phyloP scores from a whole-genome alignment of 1,139 yeast species.

The Suhomyces kunorum region DNA sequence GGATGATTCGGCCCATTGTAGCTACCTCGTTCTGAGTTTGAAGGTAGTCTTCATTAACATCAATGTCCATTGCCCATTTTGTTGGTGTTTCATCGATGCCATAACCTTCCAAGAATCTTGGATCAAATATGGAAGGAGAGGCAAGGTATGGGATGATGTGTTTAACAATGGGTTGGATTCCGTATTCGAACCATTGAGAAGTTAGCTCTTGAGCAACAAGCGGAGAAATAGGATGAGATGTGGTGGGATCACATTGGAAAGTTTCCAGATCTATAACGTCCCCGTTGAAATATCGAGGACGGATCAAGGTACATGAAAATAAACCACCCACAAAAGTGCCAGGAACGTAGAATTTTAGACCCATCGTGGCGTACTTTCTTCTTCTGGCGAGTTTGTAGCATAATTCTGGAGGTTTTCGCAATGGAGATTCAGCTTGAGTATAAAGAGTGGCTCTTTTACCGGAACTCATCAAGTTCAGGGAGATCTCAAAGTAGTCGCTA shows the following conservation, averaged over 20 bases:
- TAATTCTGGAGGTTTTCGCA: too few species aligned
- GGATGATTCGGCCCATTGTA: neutral
- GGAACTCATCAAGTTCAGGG: too few species aligned
- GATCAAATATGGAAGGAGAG: slow-evolving; percentile 48
- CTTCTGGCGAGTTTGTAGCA: slow-evolving; percentile 68
- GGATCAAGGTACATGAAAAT: slow-evolving; percentile 51
- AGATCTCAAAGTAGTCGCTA: too few species aligned
- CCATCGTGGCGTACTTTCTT: slow-evolving; percentile 55
- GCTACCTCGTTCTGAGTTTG: slow-evolving; percentile 38
- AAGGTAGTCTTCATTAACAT: slow-evolving; percentile 53
- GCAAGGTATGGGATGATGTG: slow-evolving; percentile 62
- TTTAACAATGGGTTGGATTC: slow-evolving; percentile 28
- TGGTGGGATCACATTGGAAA: slow-evolving; percentile 35
- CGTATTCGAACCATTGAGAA: slow-evolving; percentile 46
- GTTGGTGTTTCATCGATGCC: slow-evolving; percentile 17
- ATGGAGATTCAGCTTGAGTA: too few species aligned
- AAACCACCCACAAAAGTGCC: slow-evolving; percentile 67
- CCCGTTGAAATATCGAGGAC: slow-evolving; percentile 8
- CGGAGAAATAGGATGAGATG: slow-evolving; percentile 55
- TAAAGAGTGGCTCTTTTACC: too few species aligned
- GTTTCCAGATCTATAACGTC: slow-evolving; percentile 16
- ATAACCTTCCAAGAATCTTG: slow-evolving; percentile 31
- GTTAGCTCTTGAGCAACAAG: slow-evolving; percentile 59
- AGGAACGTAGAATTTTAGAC: slow-evolving; percentile 55
- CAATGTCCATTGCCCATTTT: slow-evolving; percentile 52